A percentile compares a stretch with the other conserved stretches of the same genome.
Evolutionary conservation across 192 early-diverging fungal species (phyloP).

Genomic region (Coemansia asiatica): DNA sequence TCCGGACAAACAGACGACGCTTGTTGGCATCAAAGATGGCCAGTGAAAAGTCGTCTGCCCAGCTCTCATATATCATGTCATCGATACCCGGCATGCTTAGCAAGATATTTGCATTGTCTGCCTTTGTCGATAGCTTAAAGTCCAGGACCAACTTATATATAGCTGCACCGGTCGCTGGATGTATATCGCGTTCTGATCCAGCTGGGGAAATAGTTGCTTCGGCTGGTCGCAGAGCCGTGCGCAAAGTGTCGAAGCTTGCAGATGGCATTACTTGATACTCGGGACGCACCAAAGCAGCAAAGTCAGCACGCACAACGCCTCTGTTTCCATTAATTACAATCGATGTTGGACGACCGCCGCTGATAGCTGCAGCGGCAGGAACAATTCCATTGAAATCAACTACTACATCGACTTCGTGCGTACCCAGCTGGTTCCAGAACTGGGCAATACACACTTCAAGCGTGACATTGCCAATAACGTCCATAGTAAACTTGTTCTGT

Average conservation of each 20-base stretch:
- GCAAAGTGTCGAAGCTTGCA: constrained; percentile 61
- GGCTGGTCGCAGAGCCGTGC: constrained; percentile 66
- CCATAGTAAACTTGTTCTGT: constrained; percentile 54
- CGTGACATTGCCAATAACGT: constrained; percentile 68
- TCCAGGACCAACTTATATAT: constrained; percentile 74
- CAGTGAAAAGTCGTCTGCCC: constrained; percentile 64
- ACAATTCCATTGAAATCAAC: constrained; percentile 80
- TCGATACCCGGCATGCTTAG: constrained; percentile 57
- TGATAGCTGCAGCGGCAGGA: constrained; percentile 40
- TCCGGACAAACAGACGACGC: constrained; percentile 65
- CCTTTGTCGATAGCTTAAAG: constrained; percentile 69
- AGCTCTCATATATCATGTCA: constrained; percentile 74
- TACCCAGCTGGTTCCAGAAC: constrained; percentile 82
- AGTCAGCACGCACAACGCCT: constrained; percentile 69
- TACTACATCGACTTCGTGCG: constrained; percentile 66
- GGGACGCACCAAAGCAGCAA: constrained; percentile 66
- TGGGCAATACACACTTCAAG: constrained; percentile 84
- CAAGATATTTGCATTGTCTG: constrained; percentile 42
- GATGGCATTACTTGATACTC: constrained; percentile 66
- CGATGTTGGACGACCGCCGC: constrained; percentile 10
- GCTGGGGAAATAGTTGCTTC: constrained; percentile 65
- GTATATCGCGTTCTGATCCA: constrained; percentile 66
- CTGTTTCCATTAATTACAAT: constrained; percentile 48
- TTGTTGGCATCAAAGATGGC: constrained; percentile 81
- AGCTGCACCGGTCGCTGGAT: constrained; percentile 64